Base-by-base conservation (phyloP, 345 rosid species). In the Salix koriyanagi region DNA sequence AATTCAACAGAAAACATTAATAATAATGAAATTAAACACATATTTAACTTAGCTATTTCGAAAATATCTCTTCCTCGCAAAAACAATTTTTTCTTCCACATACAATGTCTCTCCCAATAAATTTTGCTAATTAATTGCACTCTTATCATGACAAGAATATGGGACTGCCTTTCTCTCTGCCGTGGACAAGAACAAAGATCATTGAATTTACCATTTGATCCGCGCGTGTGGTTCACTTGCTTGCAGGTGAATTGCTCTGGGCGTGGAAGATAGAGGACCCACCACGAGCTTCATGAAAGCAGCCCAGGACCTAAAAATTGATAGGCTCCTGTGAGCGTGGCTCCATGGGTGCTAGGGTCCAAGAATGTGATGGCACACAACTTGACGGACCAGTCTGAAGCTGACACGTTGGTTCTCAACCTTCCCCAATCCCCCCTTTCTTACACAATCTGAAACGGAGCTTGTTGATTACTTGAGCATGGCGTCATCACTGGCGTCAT, bases 301-400 rank as follows among this genome's bases (percentile, higher is more conserved):
- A 56, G 67, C 86, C 60, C 11, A 28, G 71, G 82, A 84, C 89
- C 89, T 79, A 82, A 84, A 32, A 41, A 46, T 64, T 75, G 65
- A 65, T 23, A 32, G 56, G 77, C 76, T 72, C 76, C 71, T 14
- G 54, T 54, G 73, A 44, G 79, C 21, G 1, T 30, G 82, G 85
- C 73, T 79, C 64, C 69, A 64, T 66, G 19, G 5, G n/a, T 21
- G 1, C 79, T 72, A 50, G 82, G 81, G 23, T 64, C 84, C 67
- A 46, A 11, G 74, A 76, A 62, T 4, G 39, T 39, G 72, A 73
- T 26, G 80, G 70, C 32, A 26, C 61, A 5, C 14, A 56, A 16
- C 13, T 6, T 0, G 19, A 2, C 36, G 6, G 0, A 0, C 81
- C 69, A 74, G 52, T 42, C 10, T 23, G 25, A 10, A 6, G 1